These are phyloP conservation scores for Diaporthe aspalathi DNA, from an alignment of 2,329 filamentous ascomycete genomes.

Conservation along the genomic window DNA sequence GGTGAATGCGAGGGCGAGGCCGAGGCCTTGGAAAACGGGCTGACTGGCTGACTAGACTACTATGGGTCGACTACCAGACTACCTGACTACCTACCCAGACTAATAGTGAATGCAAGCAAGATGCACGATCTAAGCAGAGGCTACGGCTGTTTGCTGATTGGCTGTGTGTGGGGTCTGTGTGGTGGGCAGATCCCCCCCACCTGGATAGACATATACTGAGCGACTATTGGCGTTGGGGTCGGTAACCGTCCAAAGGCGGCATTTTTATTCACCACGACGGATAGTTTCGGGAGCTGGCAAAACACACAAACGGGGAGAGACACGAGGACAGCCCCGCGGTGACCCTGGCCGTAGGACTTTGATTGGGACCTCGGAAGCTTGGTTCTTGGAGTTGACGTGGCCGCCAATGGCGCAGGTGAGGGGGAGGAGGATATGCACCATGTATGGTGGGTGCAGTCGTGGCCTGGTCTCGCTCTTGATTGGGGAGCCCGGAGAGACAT, in stretches of 20 bases:
- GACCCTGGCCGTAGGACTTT: background rate
- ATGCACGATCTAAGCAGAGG: conserved; percentile 2
- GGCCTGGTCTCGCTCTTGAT: conserved; percentile 13
- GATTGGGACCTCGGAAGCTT: background rate
- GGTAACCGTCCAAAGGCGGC: background rate
- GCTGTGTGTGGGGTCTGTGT: conserved; percentile 7
- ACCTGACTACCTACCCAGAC: no score
- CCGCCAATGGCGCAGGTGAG: conserved; percentile 2
- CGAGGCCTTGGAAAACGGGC: background rate
- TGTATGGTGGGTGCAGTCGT: conserved; percentile 2
- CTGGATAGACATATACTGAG: background rate
- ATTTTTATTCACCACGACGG: conserved; percentile 4
- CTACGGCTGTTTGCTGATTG: conserved; percentile 24
- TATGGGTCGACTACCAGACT: no score
- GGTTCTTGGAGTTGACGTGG: conserved; percentile 28
- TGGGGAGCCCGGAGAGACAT: conserved; percentile 16
- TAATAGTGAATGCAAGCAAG: background rate
- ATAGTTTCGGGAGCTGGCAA: conserved; percentile 13
- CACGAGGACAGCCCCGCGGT: background rate
- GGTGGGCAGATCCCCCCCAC: conserved; percentile 3
- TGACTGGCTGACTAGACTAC: conserved; percentile 15
- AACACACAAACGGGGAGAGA: background rate
- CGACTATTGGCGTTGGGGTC: conserved; percentile 21
- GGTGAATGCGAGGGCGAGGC: conserved; percentile 25
- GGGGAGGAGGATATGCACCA: background rate